phyloP scores from a whole-genome alignment of 495 filamentous ascomycete genomes.

The Entonaema liquescens region DNA sequence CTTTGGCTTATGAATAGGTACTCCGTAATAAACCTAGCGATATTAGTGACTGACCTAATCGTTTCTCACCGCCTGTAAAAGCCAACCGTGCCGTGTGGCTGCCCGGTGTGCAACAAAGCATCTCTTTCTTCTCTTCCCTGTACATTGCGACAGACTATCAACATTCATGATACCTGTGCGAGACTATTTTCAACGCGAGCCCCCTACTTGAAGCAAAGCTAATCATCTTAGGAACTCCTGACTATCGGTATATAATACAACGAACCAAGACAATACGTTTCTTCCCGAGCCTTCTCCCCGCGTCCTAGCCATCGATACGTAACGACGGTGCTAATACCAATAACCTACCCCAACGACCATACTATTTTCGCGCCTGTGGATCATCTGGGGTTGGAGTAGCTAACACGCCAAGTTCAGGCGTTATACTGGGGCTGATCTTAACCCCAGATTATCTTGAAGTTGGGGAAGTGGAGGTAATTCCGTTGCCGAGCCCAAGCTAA shows the following conservation, averaged over 20 bases:
- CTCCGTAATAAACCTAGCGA: background rate
- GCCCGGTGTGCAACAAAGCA: background rate
- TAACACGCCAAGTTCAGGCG: slow-evolving; percentile 2
- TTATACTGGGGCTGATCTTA: background rate
- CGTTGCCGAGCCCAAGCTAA: slow-evolving; percentile 19
- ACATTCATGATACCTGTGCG: background rate
- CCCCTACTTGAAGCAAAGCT: no score
- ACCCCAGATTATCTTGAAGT: slow-evolving; percentile 25
- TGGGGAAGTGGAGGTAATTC: slow-evolving; percentile 12
- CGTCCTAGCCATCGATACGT: background rate
- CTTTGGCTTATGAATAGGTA: background rate
- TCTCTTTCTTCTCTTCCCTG: background rate
- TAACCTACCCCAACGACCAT: slow-evolving; percentile 23
- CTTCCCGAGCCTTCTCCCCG: background rate
- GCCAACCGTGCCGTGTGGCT: background rate
- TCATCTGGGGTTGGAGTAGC: slow-evolving; percentile 12
- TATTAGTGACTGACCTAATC: background rate
- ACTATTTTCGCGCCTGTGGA: slow-evolving; percentile 19
- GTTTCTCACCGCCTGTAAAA: slow-evolving; percentile 12
- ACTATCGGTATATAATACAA: slow-evolving; percentile 22
- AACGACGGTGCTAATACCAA: slow-evolving; percentile 17
- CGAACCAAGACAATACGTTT: slow-evolving; percentile 9
- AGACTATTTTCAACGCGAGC: background rate
- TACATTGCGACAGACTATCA: background rate
- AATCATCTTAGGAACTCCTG: background rate